Evolutionary conservation across 139 green algal species (phyloP), one percentile per base, ranked within the genome.

Genomic region (Chlorella sp.): DNA sequence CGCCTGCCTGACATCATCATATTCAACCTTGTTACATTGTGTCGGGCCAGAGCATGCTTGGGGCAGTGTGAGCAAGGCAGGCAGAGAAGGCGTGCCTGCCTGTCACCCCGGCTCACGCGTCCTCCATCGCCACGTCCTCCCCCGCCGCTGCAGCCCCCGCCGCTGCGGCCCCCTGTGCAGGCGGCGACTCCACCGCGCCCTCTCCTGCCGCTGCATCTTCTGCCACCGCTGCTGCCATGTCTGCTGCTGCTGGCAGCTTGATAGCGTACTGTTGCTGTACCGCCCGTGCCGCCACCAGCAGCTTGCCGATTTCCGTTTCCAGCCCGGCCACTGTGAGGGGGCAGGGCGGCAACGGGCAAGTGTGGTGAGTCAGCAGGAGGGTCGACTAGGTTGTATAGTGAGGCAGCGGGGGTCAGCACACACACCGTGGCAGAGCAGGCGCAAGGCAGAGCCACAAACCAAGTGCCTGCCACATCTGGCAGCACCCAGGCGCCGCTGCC

Each of bases 221-320:
- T 4, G 30, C 68, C 18, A 68, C 68, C 85, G 42, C 40, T 26
- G 68, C 39, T 57, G 68, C 40, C 16, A 14, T 66, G 30, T 48
- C 36, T 28, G 32, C 57, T 1, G 30, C 86, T 66, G 57, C 86
- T 34, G 42, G 48, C n/a, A 48, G 69, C 18, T 24, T 61, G 37
- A 86, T 78, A 0, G 34, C 61, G 57, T 90, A 91, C 69, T 88
- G 81, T 78, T 91, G 40, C 87, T 92, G 89, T 34, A 92, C 88
- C 32, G 71, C 40, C 14, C 40, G 53, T 15, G 88, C 88, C 60
- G 81, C 78, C 34, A 81, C 82, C 64, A 86, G 89, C 68, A 93
- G 66, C 82, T 90, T 90, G 39, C 64, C 57, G 0, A 93, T 73
- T 37, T 93, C 91, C 3, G 53, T 37, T 9, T 93, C 87, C 30